Percentiles rank a stretch among this genome's conserved stretches.
Evolutionary conservation across 2,329 filamentous ascomycete genomes (phyloP).

Genomic region (Colletotrichum horii): DNA sequence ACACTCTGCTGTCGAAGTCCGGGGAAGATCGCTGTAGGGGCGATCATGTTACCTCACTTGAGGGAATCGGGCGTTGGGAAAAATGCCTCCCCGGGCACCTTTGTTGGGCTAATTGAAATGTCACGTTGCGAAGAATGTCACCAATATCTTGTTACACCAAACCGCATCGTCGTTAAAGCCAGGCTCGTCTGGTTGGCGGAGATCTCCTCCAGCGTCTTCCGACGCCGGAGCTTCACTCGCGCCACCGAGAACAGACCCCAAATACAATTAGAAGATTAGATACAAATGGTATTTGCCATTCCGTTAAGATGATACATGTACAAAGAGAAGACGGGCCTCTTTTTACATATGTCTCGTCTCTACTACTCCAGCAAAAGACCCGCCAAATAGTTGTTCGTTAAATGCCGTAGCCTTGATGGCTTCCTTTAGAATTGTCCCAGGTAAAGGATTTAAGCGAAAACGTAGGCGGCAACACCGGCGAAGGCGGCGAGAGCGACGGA

Average conservation of each 20-base stretch:
- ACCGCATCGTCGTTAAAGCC: conserved; percentile 22
- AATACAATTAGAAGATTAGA: conserved; percentile 55
- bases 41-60: conserved; percentile 13
- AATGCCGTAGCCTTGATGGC: conserved; percentile 45
- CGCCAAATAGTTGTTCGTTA: conserved; percentile 37
- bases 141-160: neutral
- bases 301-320: conserved; percentile 26
- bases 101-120: neutral
- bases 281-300: conserved; percentile 37
- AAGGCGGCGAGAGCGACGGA: conserved; percentile 59
- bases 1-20: neutral
- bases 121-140: neutral
- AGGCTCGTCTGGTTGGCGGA: neutral
- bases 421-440: conserved; percentile 35
- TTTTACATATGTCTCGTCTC: conserved; percentile 33
- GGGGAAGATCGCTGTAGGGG: neutral
- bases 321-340: conserved; percentile 24
- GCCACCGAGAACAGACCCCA: conserved; percentile 11
- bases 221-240: neutral
- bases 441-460: conserved; percentile 56
- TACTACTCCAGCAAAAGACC: conserved; percentile 25
- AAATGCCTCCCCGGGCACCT: neutral
- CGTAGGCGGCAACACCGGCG: conserved; percentile 58
- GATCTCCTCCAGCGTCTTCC: neutral
- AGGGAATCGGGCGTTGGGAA: neutral